Evolutionary conservation across 192 early-diverging fungal genomes (phyloP).

Genomic region (Coemansia erecta): DNA sequence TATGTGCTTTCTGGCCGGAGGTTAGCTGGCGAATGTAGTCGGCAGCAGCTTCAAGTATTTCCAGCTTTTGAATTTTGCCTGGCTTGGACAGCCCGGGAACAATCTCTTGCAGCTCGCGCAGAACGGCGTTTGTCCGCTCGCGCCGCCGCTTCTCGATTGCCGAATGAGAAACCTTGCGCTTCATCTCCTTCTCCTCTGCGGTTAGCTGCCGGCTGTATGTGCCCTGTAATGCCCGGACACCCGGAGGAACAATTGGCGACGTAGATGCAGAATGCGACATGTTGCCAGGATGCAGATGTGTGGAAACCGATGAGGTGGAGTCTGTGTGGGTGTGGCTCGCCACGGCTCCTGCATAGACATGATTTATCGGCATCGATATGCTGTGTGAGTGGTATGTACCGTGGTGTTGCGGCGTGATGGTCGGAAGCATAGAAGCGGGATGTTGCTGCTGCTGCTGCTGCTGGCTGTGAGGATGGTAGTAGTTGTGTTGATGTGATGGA

Average conservation of each 20-base stretch:
- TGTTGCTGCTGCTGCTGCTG: no score
- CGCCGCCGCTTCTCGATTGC: constrained; percentile 85
- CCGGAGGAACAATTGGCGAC: constrained; percentile 3
- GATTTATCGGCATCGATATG: background rate
- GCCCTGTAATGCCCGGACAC: background rate
- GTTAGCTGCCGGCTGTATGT: constrained; percentile 22
- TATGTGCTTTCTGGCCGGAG: background rate
- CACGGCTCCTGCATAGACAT: background rate
- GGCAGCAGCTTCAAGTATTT: constrained; percentile 50
- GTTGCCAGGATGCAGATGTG: constrained; percentile 1
- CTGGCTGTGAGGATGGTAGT: no score
- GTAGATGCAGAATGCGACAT: constrained; percentile 1
- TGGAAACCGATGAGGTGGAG: background rate
- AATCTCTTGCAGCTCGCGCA: constrained; percentile 71
- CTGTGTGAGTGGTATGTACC: no score
- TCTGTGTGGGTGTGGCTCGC: background rate
- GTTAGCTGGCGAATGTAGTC: constrained; percentile 46
- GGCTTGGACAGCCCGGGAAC: constrained; percentile 60
- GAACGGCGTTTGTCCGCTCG: constrained; percentile 86
- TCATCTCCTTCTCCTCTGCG: constrained; percentile 62
- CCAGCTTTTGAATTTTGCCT: constrained; percentile 53
- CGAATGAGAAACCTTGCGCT: constrained; percentile 83
- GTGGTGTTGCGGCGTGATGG: no score
- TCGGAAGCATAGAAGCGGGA: no score
- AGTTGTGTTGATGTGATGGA: no score